Base-by-base conservation (phyloP, 805 yeast species). In the Priceomyces haplophilus region DNA sequence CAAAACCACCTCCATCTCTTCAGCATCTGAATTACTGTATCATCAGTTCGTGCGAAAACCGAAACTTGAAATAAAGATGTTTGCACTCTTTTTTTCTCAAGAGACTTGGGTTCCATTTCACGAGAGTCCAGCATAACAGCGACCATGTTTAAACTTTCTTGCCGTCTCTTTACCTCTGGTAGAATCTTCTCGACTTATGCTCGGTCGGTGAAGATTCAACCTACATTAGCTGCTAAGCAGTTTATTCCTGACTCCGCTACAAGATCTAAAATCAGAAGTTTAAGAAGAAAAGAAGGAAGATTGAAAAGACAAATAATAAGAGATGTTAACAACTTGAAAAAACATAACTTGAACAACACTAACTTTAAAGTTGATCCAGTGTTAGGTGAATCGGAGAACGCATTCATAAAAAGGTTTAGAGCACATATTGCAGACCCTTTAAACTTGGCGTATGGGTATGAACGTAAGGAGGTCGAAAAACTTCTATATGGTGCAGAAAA, bases 401-500 rank as follows among this genome's bases (percentile, higher is more conserved):
- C 85, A 7, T 89, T 90, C 55, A 65, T 89, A 36, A 63, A 65
- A 35, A 78, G 96, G 63, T 68, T 89, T 42, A 70, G 73, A 46
- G 79, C 87, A 27, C 84, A 83, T 48, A 63, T 84, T 36, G 70
- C 73, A 34, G 93, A 87, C 59, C 84, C 85, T 12, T 70, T 73
- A 44, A 80, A 79, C 40, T 70, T 86, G 58, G 74, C 85, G 12
- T 73, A 74, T 50, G 82, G 85, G 0, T 80, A 78, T 51, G 70
- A 76, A 30, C 62, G 77, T 38, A 69, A 65, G 25, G 90, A 88
- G 55, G 83, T 88, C 37, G 93, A 88, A 47, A 85, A 79, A 58
- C 69, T 89, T 42, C 55, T 88, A 38, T 83, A 75, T 51, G 93
- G 96, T 31, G 93, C 90, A 8, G 85, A 84, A 57, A 78, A 79